Conservation (phyloP, 2,329 filamentous ascomycete genomes). For the Ilyonectria destructans region DNA sequence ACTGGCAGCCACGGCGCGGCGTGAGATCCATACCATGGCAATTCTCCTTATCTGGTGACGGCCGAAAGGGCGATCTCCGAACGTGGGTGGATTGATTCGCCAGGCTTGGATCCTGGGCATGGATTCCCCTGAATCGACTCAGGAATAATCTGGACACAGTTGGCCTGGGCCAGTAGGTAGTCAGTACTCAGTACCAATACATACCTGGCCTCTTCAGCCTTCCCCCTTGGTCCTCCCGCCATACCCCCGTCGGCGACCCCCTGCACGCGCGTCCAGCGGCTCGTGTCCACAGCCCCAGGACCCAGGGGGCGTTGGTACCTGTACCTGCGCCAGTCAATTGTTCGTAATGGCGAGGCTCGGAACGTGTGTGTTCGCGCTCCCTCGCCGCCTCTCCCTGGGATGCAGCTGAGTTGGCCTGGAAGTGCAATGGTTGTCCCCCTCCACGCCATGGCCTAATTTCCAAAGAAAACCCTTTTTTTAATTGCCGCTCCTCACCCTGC, state of each 20-base stretch:
- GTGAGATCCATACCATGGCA: conserved; percentile 3
- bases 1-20: conserved; percentile 16
- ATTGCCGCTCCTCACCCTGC: conserved; percentile 52
- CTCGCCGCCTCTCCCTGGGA: conserved; percentile 14
- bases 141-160: conserved; percentile 23
- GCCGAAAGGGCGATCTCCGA: conserved; percentile 44
- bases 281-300: conserved; percentile 19
- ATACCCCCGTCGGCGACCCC: conserved; percentile 28
- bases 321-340: conserved; percentile 42
- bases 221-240: conserved; percentile 34
- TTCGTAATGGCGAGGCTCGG: conserved; percentile 20
- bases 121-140: conserved; percentile 45
- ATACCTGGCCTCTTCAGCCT: conserved; percentile 22
- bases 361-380: conserved; percentile 6
- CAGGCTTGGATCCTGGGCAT: conserved; percentile 40
- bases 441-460: conserved; percentile 49
- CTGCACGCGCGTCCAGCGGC: conserved; percentile 47
- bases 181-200: conserved; percentile 10
- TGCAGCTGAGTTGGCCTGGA: conserved; percentile 13
- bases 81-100: conserved; percentile 56
- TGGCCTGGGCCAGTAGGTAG: not conserved
- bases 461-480: conserved; percentile 49
- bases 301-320: conserved; percentile 30
- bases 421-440: conserved; percentile 26
- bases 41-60: conserved; percentile 41